Conservation (phyloP, 371 early-diverging fungal species). For the Actinomucor elegans region DNA sequence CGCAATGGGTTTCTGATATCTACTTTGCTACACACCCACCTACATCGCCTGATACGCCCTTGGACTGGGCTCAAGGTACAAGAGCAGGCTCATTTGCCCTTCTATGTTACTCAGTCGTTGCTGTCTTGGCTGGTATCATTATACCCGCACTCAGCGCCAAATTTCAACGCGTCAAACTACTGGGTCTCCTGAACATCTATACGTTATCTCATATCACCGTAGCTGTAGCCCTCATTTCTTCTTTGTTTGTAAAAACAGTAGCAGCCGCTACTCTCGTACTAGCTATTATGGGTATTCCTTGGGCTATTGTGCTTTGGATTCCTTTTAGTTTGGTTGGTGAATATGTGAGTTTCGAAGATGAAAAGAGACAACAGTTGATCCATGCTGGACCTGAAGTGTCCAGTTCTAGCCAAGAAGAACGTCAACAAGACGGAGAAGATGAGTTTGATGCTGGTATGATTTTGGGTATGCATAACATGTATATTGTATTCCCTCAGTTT, state of each 20-base stretch:
- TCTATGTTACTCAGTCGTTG: constrained; percentile 62
- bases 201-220: constrained; percentile 55
- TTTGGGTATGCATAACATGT: constrained; percentile 83
- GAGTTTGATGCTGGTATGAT: constrained; percentile 69
- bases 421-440: constrained; percentile 27
- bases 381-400: not conserved
- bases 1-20: constrained; percentile 58
- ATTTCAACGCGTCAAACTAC: constrained; percentile 14
- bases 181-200: constrained; percentile 57
- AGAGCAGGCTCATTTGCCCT: constrained; percentile 74
- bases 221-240: constrained; percentile 52
- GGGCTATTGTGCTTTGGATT: constrained; percentile 76
- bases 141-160: constrained; percentile 48
- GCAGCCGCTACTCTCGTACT: constrained; percentile 56
- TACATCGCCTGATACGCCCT: constrained; percentile 7
- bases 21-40: constrained; percentile 40
- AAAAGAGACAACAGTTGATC: constrained; percentile 15
- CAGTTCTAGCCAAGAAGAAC: constrained; percentile 5
- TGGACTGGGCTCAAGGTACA: constrained; percentile 46
- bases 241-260: constrained; percentile 50
- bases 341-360: constrained; percentile 51
- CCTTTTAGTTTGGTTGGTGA: constrained; percentile 79
- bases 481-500: constrained; percentile 82
- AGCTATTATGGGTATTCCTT: constrained; percentile 66
- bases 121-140: constrained; percentile 56